Evolutionary conservation across 2,329 filamentous ascomycete species (phyloP).

Genomic region (Colletotrichum tropicale): DNA sequence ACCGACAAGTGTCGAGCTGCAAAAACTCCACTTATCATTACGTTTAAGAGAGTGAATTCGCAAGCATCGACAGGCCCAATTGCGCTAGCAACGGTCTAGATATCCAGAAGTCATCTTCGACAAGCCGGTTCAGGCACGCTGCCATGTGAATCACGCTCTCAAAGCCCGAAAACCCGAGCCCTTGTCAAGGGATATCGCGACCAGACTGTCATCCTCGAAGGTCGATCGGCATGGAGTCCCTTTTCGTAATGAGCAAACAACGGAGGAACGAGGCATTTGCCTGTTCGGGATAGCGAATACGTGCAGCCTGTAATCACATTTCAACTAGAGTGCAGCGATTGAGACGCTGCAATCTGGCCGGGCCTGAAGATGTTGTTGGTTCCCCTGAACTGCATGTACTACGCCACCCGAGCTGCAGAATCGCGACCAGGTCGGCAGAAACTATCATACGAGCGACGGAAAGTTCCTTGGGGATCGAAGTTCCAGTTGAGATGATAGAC

Average conservation of each 20-base stretch:
- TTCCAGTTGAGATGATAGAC: not conserved
- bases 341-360: not conserved
- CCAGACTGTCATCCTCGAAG: not conserved
- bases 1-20: not conserved
- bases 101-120: not conserved
- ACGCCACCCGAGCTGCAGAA: not conserved
- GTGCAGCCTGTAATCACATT: not conserved
- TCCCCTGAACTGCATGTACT: not conserved
- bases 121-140: not conserved
- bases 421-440: not conserved
- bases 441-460: not conserved
- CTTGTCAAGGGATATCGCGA: not conserved
- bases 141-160: not conserved
- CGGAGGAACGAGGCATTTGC: not conserved
- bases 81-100: not conserved
- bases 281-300: not conserved
- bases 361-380: not conserved
- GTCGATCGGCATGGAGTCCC: not conserved
- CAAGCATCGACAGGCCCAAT: not conserved
- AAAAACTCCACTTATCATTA: not conserved
- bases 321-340: not conserved
- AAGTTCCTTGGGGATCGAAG: not conserved
- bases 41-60: not conserved
- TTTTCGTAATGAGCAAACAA: not conserved
- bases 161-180: not conserved